phyloP scores from a whole-genome alignment of 73 alveolate species.

The Tetrahymena borealis region DNA sequence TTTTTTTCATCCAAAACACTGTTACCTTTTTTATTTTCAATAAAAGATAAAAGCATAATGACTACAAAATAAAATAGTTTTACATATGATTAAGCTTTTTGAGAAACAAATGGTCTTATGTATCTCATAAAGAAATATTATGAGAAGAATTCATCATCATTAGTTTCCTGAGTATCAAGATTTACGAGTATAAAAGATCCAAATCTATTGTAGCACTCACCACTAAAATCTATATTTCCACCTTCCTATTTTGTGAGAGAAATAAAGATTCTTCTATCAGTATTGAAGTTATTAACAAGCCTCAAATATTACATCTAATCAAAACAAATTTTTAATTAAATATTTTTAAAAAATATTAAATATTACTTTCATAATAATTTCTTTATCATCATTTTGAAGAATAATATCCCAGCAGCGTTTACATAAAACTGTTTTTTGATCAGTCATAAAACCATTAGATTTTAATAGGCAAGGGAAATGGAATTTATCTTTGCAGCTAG shows the following conservation, averaged over 20 bases:
- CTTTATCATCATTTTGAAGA: neutral
- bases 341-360: no score
- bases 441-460: slow-evolving; percentile 14
- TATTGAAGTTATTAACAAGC: neutral
- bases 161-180: neutral
- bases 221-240: neutral
- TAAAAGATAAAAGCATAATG: neutral
- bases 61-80: neutral
- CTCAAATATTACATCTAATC: neutral
- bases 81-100: neutral
- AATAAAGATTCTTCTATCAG: neutral
- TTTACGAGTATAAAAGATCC: neutral
- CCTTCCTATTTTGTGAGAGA: neutral
- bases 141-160: neutral
- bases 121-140: neutral
- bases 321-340: neutral
- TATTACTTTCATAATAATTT: neutral
- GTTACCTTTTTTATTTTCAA: neutral
- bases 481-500: slow-evolving; percentile 23
- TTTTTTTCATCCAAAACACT: neutral
- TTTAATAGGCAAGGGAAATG: slow-evolving; percentile 30
- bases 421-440: slow-evolving; percentile 7
- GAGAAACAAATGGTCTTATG: neutral
- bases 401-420: neutral
- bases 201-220: neutral